Evolutionary conservation across 2,329 filamentous ascomycete genomes (phyloP).

Genomic region (Cucurbitaria berberidis): DNA sequence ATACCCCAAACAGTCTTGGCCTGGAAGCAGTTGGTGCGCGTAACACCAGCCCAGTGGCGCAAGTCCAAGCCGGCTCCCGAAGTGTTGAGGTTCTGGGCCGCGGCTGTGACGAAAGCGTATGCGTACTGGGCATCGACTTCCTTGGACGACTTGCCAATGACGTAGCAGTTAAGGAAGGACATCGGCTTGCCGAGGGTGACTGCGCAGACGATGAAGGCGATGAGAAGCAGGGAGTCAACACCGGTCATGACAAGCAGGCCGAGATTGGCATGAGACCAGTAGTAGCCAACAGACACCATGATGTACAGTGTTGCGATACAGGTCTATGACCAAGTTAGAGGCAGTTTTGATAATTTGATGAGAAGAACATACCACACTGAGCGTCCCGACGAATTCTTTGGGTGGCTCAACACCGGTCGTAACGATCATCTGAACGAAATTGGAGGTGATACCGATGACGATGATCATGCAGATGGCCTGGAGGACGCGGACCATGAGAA

Average conservation of each 20-base stretch:
- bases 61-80: slow-evolving; percentile 59
- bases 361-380: slow-evolving; percentile 72
- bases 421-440: slow-evolving; percentile 81
- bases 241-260: slow-evolving; percentile 75
- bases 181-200: slow-evolving; percentile 81
- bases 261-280: slow-evolving; percentile 78
- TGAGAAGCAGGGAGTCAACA: slow-evolving; percentile 71
- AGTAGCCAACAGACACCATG: slow-evolving; percentile 71
- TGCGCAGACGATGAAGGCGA: slow-evolving; percentile 79
- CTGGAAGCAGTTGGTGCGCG: slow-evolving; percentile 72
- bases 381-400: slow-evolving; percentile 75
- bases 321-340: slow-evolving; percentile 60
- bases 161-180: slow-evolving; percentile 75
- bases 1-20: slow-evolving; percentile 89
- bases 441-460: slow-evolving; percentile 79
- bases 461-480: slow-evolving; percentile 73
- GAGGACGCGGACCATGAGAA: slow-evolving; percentile 73
- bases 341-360: not conserved
- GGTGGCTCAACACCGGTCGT: slow-evolving; percentile 69
- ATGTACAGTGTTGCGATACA: slow-evolving; percentile 81
- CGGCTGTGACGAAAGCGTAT: slow-evolving; percentile 60
- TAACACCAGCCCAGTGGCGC: slow-evolving; percentile 64
- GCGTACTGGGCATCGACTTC: slow-evolving; percentile 55
- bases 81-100: slow-evolving; percentile 59
- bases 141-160: slow-evolving; percentile 56